Percentiles rank a stretch among this genome's conserved stretches.
Conservation (phyloP, 805 yeast species). For the Wickerhamiella qilinensis region DNA sequence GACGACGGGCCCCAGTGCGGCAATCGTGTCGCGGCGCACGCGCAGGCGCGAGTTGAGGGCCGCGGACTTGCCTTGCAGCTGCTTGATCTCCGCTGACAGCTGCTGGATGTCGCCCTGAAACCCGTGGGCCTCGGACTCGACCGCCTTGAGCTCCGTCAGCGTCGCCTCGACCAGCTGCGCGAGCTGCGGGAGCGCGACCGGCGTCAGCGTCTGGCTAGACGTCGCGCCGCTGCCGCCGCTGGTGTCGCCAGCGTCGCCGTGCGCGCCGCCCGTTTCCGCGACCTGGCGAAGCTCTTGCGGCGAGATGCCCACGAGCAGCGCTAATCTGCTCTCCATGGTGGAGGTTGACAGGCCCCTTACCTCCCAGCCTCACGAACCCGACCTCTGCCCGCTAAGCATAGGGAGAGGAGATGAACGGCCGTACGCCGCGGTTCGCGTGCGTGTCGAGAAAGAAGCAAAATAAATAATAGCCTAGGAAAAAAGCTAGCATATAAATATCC, state of each 20-base stretch:
- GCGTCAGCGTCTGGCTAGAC: background rate
- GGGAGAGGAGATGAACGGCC: too few relatives aligned
- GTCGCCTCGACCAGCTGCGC: background rate
- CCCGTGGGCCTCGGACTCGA: constrained; percentile 1
- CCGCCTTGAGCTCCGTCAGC: constrained; percentile 1
- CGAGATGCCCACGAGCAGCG: background rate
- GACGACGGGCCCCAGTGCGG: constrained; percentile 54
- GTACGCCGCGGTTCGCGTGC: too few relatives aligned
- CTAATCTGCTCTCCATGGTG: background rate
- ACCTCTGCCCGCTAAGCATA: too few relatives aligned
- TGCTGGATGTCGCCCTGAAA: constrained; percentile 44
- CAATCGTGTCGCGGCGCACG: constrained; percentile 32
- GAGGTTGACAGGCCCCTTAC: too few relatives aligned
- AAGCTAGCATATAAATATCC: too few relatives aligned
- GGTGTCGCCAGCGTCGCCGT: background rate
- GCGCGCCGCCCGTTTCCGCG: background rate
- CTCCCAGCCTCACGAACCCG: too few relatives aligned
- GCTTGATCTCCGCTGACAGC: constrained; percentile 45
- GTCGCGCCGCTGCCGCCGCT: background rate
- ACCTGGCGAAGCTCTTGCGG: background rate
- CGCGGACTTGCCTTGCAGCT: constrained; percentile 37
- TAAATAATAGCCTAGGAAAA: too few relatives aligned
- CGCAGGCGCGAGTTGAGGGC: constrained; percentile 32
- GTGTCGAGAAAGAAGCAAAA: too few relatives aligned
- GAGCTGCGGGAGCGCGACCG: background rate